These are phyloP conservation scores for Kingdonia uniflora DNA, from an alignment of 164 flowering plant genomes.

Conservation along the genomic window DNA sequence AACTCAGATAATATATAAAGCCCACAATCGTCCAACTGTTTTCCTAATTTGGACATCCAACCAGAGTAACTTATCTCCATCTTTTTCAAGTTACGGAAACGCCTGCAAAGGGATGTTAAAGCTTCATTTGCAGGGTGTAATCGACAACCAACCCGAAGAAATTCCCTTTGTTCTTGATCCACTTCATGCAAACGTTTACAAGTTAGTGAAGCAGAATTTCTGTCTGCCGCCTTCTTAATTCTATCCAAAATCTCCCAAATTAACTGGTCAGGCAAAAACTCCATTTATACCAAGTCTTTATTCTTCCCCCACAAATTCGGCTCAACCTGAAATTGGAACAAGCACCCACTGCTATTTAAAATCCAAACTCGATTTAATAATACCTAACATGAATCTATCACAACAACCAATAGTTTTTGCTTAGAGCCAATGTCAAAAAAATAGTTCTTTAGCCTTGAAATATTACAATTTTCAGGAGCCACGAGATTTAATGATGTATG, in stretches of 20 bases:
- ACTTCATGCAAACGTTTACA: conserved; percentile 47
- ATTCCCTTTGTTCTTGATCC: conserved; percentile 52
- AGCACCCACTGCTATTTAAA: no score
- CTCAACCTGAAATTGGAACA: conserved; percentile 9
- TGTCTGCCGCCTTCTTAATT: conserved; percentile 35
- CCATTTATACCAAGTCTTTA: conserved; percentile 27
- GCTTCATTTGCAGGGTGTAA: conserved; percentile 70
- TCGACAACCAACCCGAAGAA: conserved; percentile 67
- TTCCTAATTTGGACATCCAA: conserved; percentile 80
- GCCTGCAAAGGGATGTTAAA: conserved; percentile 45
- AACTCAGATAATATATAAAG: conserved; percentile 41
- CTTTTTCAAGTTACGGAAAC: conserved; percentile 47
- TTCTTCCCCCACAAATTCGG: neutral
- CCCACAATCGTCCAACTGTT: conserved; percentile 71
- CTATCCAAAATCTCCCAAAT: conserved; percentile 55
- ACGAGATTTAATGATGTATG: no score
- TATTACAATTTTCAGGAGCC: no score
- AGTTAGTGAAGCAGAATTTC: conserved; percentile 49
- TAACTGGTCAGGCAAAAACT: conserved; percentile 55
- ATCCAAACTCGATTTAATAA: no score
- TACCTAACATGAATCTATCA: no score
- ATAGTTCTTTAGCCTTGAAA: no score
- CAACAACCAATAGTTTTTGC: no score
- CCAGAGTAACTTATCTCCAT: conserved; percentile 65
- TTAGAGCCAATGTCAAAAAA: no score